Percentiles rank a stretch among this genome's conserved stretches.
Evolutionary conservation across 768 basidiomycete species (phyloP).

Genomic region (Suillus variegatus): DNA sequence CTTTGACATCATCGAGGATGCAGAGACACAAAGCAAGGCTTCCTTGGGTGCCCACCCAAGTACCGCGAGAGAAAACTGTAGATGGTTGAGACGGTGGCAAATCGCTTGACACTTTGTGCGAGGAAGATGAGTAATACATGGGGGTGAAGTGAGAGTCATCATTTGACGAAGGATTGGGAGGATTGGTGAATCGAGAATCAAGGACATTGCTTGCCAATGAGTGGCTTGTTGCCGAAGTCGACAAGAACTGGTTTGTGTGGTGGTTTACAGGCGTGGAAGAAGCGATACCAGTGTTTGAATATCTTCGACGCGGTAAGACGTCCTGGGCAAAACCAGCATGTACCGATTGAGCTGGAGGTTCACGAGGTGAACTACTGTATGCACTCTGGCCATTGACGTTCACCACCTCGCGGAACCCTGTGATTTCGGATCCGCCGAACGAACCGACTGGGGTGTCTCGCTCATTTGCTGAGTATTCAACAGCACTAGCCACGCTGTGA

Average conservation of each 20-base stretch:
- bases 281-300: neutral
- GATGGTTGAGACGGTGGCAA: neutral
- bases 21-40: neutral
- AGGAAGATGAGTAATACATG: no score
- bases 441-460: neutral
- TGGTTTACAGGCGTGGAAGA: no score
- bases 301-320: neutral
- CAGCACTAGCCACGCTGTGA: neutral
- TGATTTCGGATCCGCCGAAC: neutral
- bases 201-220: no score
- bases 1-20: neutral
- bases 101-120: neutral
- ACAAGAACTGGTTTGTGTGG: no score
- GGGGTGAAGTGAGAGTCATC: no score
- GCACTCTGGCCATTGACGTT: neutral
- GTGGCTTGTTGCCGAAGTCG: no score
- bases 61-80: neutral
- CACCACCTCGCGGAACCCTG: neutral
- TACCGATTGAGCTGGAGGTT: neutral
- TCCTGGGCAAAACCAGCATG: neutral
- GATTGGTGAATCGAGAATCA: no score
- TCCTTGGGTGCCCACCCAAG: neutral
- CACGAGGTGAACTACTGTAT: neutral
- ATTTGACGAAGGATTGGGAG: no score
- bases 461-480: neutral